Conservation (phyloP, 352 stramenopile genomes). For the Globisporangium cylindrosporum region DNA sequence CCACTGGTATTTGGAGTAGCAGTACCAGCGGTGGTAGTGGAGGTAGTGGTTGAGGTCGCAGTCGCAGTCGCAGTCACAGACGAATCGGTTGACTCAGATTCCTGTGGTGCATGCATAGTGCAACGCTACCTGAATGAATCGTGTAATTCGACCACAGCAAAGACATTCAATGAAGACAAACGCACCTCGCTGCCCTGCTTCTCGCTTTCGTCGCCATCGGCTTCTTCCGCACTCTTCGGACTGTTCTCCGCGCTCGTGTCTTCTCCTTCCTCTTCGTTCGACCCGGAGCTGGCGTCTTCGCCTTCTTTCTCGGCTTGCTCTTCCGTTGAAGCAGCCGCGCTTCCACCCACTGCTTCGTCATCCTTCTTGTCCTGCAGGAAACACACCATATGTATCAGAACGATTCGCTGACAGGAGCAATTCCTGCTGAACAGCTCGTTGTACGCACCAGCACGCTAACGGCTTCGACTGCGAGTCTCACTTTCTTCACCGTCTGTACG, state of each 20-base stretch:
- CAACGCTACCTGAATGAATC: neutral
- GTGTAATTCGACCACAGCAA: neutral
- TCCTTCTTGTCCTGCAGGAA: constrained; percentile 13
- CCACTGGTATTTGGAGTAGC: constrained; percentile 26
- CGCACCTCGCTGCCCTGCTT: neutral
- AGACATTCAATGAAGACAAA: neutral
- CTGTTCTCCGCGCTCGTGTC: constrained; percentile 21
- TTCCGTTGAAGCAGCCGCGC: neutral
- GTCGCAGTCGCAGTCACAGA: neutral
- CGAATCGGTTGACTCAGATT: neutral
- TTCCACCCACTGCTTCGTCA: constrained; percentile 2
- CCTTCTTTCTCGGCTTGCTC: neutral
- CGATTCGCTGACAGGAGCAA: constrained; percentile 32
- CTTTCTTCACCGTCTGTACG: constrained; percentile 56
- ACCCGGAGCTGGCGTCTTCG: neutral
- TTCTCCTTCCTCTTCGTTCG: constrained; percentile 17
- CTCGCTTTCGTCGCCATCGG: neutral
- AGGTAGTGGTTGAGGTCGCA: neutral
- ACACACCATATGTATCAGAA: neutral
- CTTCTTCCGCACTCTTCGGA: constrained; percentile 12
- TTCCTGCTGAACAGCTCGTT: neutral
- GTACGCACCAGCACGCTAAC: constrained; percentile 41
- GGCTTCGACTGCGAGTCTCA: constrained; percentile 47
- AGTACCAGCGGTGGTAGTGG: neutral
- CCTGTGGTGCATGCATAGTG: neutral